Percentiles rank a stretch among this genome's conserved stretches.
Conservation (phyloP, 2,329 filamentous ascomycete species). For the Fusarium siculi region DNA sequence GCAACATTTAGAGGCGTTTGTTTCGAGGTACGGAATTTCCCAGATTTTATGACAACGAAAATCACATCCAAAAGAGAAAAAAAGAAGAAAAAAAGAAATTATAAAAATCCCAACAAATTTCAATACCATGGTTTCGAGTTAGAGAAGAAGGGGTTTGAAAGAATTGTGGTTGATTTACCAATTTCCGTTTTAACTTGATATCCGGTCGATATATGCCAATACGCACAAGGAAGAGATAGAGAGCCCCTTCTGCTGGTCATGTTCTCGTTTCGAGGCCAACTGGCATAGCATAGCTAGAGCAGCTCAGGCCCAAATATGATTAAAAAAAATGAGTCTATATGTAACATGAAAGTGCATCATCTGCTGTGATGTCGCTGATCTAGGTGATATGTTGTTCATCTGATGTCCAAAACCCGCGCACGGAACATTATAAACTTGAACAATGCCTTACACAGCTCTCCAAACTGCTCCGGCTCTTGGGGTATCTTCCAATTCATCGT, state of each 20-base stretch:
- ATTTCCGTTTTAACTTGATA: constrained; percentile 16
- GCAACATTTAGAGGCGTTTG: constrained; percentile 42
- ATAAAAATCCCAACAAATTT: not conserved
- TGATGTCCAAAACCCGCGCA: constrained; percentile 2
- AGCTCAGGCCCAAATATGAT: constrained; percentile 1
- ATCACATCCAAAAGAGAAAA: not conserved
- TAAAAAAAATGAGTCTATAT: constrained; percentile 23
- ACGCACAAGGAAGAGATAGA: constrained; percentile 2
- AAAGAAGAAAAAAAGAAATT: not conserved
- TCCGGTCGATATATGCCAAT: constrained; percentile 19
- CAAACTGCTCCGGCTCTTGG: constrained; percentile 60
- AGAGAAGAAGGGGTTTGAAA: constrained; percentile 25
- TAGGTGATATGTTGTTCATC: constrained; percentile 5
- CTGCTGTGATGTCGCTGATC: constrained; percentile 22
- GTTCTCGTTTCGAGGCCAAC: not conserved
- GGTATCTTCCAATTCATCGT: constrained; percentile 51
- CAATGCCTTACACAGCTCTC: constrained; percentile 50
- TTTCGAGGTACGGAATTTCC: constrained; percentile 25
- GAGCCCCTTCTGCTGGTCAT: not conserved
- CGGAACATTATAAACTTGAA: not conserved
- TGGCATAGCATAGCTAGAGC: constrained; percentile 14
- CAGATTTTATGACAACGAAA: constrained; percentile 21
- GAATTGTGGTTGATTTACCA: constrained; percentile 4
- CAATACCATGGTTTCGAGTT: constrained; percentile 18
- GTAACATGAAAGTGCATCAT: constrained; percentile 16